Conservation (phyloP, 176 grass and related monocot genomes). For the Bolboschoenus planiculmis region DNA sequence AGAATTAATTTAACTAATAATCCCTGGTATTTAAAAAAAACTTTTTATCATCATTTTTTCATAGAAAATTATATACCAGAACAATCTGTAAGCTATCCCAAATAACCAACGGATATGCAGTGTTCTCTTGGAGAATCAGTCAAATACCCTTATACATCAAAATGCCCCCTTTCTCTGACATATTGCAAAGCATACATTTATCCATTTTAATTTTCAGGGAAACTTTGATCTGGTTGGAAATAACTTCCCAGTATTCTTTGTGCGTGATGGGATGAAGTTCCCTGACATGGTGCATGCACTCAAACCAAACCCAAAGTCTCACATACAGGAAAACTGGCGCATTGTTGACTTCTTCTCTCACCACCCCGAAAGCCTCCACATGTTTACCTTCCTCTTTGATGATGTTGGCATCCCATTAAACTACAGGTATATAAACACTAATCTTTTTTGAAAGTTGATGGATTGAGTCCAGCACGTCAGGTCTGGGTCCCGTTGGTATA, state of each 20-base stretch:
- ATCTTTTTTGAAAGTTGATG: background rate
- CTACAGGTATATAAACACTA: constrained; percentile 31
- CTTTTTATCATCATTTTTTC: background rate
- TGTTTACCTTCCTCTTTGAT: constrained; percentile 89
- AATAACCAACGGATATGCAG: too few relatives aligned
- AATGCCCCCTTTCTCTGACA: background rate
- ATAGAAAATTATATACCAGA: too few relatives aligned
- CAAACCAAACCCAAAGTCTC: constrained; percentile 84
- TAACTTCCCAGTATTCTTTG: constrained; percentile 93
- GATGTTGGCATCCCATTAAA: constrained; percentile 80
- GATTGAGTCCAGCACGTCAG: background rate
- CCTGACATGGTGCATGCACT: constrained; percentile 95
- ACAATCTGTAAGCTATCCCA: too few relatives aligned
- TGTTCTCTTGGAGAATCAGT: too few relatives aligned
- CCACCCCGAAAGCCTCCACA: constrained; percentile 85
- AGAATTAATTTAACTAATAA: background rate
- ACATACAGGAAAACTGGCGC: constrained; percentile 86
- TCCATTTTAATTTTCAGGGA: constrained; percentile 47
- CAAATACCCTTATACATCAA: too few relatives aligned
- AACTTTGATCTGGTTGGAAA: constrained; percentile 91
- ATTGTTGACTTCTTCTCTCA: constrained; percentile 88
- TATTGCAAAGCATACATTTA: background rate
- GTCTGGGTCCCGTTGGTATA: background rate
- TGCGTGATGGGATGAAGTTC: constrained; percentile 93
- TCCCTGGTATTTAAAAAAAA: background rate